Percentiles rank a stretch among this genome's conserved stretches.
phyloP scores from a whole-genome alignment of 2,329 filamentous ascomycete species.

The Fusarium sp. region DNA sequence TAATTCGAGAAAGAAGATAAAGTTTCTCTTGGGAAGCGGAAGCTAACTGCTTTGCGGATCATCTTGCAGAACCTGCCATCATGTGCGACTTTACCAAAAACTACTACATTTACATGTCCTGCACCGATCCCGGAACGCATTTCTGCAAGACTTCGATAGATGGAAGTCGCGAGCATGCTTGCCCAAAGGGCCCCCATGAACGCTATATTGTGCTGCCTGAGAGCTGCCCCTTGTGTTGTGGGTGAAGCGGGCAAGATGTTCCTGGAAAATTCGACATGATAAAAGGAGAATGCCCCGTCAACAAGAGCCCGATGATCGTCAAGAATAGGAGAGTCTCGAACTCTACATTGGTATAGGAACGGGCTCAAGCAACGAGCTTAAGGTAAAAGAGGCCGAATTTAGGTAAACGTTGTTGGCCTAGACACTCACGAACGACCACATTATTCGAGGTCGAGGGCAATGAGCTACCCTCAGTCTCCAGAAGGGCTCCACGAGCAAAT shows the following conservation, averaged over 20 bases:
- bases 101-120: slow-evolving; percentile 80
- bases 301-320: background rate
- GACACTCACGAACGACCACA: background rate
- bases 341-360: background rate
- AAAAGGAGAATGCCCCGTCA: slow-evolving; percentile 4
- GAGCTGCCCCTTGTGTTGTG: slow-evolving; percentile 62
- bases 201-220: slow-evolving; percentile 77
- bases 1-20: background rate
- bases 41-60: background rate
- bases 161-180: slow-evolving; percentile 69
- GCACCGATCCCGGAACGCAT: slow-evolving; percentile 74
- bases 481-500: background rate
- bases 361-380: background rate
- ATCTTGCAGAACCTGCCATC: slow-evolving; percentile 30
- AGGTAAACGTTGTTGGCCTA: background rate
- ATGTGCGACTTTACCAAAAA: slow-evolving; percentile 78
- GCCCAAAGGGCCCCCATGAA: slow-evolving; percentile 74
- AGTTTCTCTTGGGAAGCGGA: background rate
- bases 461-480: background rate
- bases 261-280: slow-evolving; percentile 2
- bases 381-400: background rate
- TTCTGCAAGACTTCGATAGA: slow-evolving; percentile 78
- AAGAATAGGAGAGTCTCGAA: background rate
- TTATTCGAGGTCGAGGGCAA: slow-evolving; percentile 2
- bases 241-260: slow-evolving; percentile 43